Evolutionary conservation across 2,329 filamentous ascomycete species (phyloP).

Genomic region (Neonectria ditissima): DNA sequence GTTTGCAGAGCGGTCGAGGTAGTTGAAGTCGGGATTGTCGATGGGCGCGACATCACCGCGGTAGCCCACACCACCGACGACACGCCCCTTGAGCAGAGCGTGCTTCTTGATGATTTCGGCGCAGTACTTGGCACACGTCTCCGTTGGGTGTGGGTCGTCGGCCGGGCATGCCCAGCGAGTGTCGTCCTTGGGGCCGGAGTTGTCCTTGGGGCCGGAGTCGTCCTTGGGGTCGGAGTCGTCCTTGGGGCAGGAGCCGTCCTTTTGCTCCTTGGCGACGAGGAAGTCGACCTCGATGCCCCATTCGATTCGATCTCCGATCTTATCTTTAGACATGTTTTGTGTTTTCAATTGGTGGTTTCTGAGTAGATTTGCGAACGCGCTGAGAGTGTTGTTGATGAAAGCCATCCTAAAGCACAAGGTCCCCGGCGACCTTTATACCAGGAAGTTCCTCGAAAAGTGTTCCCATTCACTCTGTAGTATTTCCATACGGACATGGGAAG

Average conservation of each 20-base stretch:
- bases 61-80: slow-evolving; percentile 27
- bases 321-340: background rate
- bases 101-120: slow-evolving; percentile 19
- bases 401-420: background rate
- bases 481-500: background rate
- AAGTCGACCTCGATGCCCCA: slow-evolving; percentile 42
- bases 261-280: slow-evolving; percentile 37
- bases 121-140: slow-evolving; percentile 25
- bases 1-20: background rate
- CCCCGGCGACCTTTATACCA: background rate
- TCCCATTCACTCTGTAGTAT: background rate
- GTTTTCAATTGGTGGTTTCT: background rate
- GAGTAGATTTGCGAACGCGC: background rate
- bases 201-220: background rate
- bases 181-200: background rate
- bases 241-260: background rate
- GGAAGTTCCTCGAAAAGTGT: background rate
- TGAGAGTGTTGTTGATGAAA: background rate
- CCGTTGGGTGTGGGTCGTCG: slow-evolving; percentile 18
- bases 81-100: background rate
- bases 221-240: background rate
- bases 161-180: slow-evolving; percentile 37
- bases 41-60: background rate
- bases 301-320: slow-evolving; percentile 15
- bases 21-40: background rate